Evolutionary conservation across 345 rosid species (phyloP).

Genomic region (Acer campestre): DNA sequence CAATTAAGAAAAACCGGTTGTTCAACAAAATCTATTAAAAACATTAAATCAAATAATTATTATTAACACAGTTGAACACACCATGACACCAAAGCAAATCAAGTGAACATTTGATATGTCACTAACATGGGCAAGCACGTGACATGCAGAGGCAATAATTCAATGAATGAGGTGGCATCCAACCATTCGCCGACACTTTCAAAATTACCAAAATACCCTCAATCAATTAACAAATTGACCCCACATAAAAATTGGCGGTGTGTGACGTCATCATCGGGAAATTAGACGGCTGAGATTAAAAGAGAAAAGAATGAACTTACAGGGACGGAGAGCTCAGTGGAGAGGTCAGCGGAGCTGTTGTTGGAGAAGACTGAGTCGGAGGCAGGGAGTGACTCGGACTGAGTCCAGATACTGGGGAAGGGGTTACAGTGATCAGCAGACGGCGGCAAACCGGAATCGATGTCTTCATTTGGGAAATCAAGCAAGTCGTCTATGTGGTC

Average conservation of each 20-base stretch:
- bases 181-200: neutral
- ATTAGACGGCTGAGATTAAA: conserved; percentile 13
- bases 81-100: neutral
- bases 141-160: conserved; percentile 32
- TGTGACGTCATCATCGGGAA: conserved; percentile 22
- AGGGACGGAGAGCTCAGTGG: conserved; percentile 88
- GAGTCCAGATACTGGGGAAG: conserved; percentile 72
- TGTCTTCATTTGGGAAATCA: conserved; percentile 77
- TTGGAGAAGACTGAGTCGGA: conserved; percentile 68
- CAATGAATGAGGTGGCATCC: conserved; percentile 20
- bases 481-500: conserved; percentile 91
- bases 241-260: neutral
- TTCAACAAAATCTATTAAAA: neutral
- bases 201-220: conserved; percentile 15
- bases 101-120: neutral
- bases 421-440: conserved; percentile 29
- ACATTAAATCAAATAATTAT: conserved; percentile 9
- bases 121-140: conserved; percentile 44
- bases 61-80: neutral
- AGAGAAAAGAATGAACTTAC: conserved; percentile 37
- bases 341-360: conserved; percentile 57
- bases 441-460: conserved; percentile 46
- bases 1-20: neutral
- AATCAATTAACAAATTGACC: neutral
- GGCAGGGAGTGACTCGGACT: conserved; percentile 58